phyloP scores from a whole-genome alignment of 2,329 filamentous ascomycete species.

The Zasmidium citrigriseum region DNA sequence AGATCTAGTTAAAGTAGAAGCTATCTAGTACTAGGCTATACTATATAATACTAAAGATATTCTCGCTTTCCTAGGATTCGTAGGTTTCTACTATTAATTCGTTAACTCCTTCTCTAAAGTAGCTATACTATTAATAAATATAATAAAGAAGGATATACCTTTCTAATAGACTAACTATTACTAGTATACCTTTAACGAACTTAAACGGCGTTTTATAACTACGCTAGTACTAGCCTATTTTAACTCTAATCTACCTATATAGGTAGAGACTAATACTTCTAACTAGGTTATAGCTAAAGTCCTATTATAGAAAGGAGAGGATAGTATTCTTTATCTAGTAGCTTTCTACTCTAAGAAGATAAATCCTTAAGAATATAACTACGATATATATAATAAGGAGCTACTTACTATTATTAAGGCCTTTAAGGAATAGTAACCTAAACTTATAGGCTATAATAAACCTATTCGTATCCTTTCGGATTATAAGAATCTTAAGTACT shows the following conservation, averaged over 20 bases:
- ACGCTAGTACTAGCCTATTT: not conserved
- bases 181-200: not conserved
- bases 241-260: not conserved
- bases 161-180: not conserved
- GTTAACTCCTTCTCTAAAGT: not conserved
- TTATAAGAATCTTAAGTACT: too few species aligned
- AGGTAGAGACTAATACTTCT: too few species aligned
- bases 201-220: slow-evolving; percentile 2
- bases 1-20: slow-evolving; percentile 7
- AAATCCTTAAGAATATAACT: slow-evolving; percentile 6
- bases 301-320: not conserved
- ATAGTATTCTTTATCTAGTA: not conserved
- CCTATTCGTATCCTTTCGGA: too few species aligned
- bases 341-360: slow-evolving; percentile 15
- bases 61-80: too few species aligned
- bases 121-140: not conserved
- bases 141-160: too few species aligned
- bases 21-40: slow-evolving; percentile 1
- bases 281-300: not conserved
- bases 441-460: too few species aligned
- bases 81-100: slow-evolving; percentile 3
- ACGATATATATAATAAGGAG: too few species aligned
- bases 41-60: too few species aligned
- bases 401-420: too few species aligned
- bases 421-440: too few species aligned